Percentiles rank a stretch among this genome's conserved stretches.
These are phyloP conservation scores for Komagataella mondaviorum DNA, from an alignment of 805 yeast species.

Conservation along the genomic window DNA sequence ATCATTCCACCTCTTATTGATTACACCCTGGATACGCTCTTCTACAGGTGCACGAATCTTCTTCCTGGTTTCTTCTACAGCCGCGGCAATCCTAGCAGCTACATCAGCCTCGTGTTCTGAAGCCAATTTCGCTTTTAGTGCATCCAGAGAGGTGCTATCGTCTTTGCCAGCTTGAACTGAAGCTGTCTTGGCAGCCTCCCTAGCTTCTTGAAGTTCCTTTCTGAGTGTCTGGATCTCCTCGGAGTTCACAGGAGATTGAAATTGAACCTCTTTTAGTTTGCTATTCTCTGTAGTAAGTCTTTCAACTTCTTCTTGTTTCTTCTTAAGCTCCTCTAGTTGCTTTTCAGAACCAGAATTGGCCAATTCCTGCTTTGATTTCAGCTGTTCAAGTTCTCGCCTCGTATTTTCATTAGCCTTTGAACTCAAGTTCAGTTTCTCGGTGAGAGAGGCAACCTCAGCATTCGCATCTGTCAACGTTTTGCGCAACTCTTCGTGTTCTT, in stretches of 20 bases:
- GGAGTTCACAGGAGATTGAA: not conserved
- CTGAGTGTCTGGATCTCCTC: conserved; percentile 6
- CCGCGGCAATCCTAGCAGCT: conserved; percentile 5
- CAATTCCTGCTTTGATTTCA: not conserved
- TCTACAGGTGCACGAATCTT: conserved; percentile 24
- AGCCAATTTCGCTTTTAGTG: not conserved
- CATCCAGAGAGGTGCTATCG: not conserved
- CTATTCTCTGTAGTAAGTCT: conserved; percentile 24
- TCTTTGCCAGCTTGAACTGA: not conserved
- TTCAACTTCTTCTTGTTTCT: conserved; percentile 41
- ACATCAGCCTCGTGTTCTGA: not conserved
- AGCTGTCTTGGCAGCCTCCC: conserved; percentile 4
- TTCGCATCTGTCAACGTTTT: conserved; percentile 2
- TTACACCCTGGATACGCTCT: conserved; percentile 20
- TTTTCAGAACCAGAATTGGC: conserved; percentile 28
- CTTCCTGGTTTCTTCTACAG: conserved; percentile 11
- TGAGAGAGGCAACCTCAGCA: not conserved
- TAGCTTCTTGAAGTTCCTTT: conserved; percentile 9
- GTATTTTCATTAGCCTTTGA: not conserved
- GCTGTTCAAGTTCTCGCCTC: not conserved
- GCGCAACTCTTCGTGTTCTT: conserved; percentile 9
- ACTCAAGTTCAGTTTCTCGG: not conserved
- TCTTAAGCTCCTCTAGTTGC: conserved; percentile 44
- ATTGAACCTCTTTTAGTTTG: conserved; percentile 2
- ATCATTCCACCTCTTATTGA: conserved; percentile 19